Percentiles rank a stretch among this genome's conserved stretches.
These are phyloP conservation scores for Eucalyptus albens DNA, from an alignment of 345 rosid genomes.

Conservation along the genomic window DNA sequence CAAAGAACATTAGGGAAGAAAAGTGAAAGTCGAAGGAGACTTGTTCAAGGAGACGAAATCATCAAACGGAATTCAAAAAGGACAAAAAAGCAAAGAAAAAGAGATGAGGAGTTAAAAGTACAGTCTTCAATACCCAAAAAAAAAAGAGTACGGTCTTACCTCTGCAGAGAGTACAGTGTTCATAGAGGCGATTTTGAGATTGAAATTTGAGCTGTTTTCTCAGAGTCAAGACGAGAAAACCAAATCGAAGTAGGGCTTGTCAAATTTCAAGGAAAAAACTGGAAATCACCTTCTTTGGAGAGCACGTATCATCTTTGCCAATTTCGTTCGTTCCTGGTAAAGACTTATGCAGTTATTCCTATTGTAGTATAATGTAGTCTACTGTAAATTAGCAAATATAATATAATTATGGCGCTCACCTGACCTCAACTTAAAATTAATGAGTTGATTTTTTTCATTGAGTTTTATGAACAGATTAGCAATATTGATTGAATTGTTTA, in stretches of 20 bases:
- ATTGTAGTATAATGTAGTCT: neutral
- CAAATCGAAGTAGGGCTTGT: neutral
- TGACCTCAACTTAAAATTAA: neutral
- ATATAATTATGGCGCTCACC: neutral
- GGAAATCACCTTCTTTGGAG: neutral
- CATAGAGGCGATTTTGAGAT: neutral
- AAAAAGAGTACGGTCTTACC: neutral
- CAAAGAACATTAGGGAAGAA: neutral
- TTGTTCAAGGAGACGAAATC: neutral
- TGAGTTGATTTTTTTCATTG: neutral
- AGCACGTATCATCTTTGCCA: neutral
- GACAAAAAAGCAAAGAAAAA: neutral
- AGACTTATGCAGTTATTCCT: neutral
- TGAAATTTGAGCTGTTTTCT: neutral
- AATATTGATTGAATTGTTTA: neutral
- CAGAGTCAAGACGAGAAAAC: neutral
- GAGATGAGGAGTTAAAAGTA: neutral
- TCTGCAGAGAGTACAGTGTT: neutral
- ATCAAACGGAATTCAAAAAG: neutral
- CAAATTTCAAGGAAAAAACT: neutral
- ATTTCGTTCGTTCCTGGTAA: neutral
- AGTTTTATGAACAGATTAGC: neutral
- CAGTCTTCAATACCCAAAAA: neutral
- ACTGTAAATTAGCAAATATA: neutral
- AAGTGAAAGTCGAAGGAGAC: neutral